Evolutionary conservation across 768 basidiomycete genomes (phyloP).

Genomic region (Suillus fuscotomentosus): DNA sequence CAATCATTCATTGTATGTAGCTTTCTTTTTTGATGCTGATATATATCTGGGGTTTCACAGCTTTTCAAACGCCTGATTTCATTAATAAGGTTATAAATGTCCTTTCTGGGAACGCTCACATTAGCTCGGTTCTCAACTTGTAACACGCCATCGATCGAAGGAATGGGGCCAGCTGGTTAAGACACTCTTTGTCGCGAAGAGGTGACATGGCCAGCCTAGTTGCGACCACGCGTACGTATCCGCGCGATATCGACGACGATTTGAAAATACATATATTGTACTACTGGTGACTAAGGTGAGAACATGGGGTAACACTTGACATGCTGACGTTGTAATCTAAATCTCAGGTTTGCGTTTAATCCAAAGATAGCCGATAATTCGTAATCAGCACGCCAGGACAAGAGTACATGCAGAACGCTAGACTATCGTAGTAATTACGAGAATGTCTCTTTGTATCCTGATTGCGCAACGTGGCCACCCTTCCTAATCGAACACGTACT

Average conservation of each 20-base stretch:
- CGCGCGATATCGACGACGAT: neutral
- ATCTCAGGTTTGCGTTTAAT: neutral
- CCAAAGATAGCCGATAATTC: constrained; percentile 1
- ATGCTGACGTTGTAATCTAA: neutral
- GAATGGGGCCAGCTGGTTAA: neutral
- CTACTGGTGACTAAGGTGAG: neutral
- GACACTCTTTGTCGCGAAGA: neutral
- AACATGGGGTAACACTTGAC: neutral
- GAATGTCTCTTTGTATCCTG: neutral
- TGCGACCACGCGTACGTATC: neutral
- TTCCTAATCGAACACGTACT: constrained; percentile 1
- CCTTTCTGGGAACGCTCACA: neutral
- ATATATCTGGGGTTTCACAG: neutral
- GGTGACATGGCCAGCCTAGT: neutral
- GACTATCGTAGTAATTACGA: constrained; percentile 1
- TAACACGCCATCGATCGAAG: neutral
- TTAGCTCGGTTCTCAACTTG: neutral
- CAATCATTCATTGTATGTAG: neutral
- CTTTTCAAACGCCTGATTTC: neutral
- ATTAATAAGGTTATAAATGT: neutral
- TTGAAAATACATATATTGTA: neutral
- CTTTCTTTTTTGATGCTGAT: too few relatives aligned
- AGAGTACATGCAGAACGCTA: neutral
- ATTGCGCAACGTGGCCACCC: neutral
- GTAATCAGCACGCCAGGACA: neutral